phyloP scores from a whole-genome alignment of 2,329 filamentous ascomycete genomes.

The Phyllosticta citriasiana region DNA sequence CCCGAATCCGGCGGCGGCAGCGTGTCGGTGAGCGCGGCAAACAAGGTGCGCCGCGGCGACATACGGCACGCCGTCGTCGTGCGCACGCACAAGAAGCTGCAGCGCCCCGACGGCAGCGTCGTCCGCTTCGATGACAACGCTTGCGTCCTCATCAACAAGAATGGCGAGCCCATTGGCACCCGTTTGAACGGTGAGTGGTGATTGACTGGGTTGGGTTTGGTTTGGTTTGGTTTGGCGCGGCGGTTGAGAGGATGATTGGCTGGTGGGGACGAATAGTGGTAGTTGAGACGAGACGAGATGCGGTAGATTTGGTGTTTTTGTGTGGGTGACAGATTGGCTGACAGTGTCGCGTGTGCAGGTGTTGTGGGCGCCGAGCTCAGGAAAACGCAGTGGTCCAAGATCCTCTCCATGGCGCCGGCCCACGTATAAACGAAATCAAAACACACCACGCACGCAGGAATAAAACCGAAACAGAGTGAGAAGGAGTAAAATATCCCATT shows the following conservation, averaged over 20 bases:
- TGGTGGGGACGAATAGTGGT: background rate
- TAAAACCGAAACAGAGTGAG: background rate
- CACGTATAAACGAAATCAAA: slow-evolving; percentile 45
- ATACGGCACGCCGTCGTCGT: slow-evolving; percentile 95
- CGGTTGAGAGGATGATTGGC: no score
- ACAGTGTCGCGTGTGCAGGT: slow-evolving; percentile 36
- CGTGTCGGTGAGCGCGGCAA: slow-evolving; percentile 62
- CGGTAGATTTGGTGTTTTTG: background rate
- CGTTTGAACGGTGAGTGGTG: slow-evolving; percentile 62
- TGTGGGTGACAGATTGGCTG: slow-evolving; percentile 11
- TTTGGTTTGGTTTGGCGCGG: no score
- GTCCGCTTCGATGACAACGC: slow-evolving; percentile 97
- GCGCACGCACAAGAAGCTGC: slow-evolving; percentile 77
- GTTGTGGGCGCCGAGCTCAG: slow-evolving; percentile 84
- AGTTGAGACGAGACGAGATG: background rate
- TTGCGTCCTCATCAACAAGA: slow-evolving; percentile 93
- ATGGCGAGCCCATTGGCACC: slow-evolving; percentile 87
- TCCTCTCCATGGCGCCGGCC: slow-evolving; percentile 85
- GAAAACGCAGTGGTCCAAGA: slow-evolving; percentile 96
- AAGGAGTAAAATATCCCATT: background rate
- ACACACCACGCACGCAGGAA: background rate
- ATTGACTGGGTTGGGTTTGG: background rate
- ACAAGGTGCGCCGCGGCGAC: slow-evolving; percentile 94
- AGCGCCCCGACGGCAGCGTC: slow-evolving; percentile 78
- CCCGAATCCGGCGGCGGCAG: slow-evolving; percentile 61